These are phyloP conservation scores for Trichaptum fuscoviolaceum DNA, from an alignment of 768 basidiomycete genomes.

Conservation along the genomic window DNA sequence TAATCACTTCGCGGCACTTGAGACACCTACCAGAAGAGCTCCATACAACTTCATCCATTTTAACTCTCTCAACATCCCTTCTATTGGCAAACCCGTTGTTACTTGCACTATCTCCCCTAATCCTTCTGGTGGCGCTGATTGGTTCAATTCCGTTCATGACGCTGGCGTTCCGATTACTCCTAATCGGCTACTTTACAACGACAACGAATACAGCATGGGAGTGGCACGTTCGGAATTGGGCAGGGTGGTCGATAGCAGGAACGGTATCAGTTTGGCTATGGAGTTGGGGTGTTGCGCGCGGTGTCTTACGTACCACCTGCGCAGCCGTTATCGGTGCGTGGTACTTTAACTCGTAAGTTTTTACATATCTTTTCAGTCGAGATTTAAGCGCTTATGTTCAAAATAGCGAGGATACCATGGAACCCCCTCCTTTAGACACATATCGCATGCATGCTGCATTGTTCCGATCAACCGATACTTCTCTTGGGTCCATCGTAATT, in stretches of 20 bases:
- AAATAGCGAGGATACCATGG: conserved; percentile 24
- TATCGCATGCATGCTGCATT: conserved; percentile 75
- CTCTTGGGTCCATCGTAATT: conserved; percentile 73
- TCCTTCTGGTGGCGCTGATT: conserved; percentile 63
- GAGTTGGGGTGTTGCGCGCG: conserved; percentile 76
- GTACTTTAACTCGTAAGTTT: conserved; percentile 71
- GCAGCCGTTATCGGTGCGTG: conserved; percentile 86
- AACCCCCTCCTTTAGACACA: conserved; percentile 48
- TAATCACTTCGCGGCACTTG: conserved; percentile 68
- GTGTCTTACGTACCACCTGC: conserved; percentile 67
- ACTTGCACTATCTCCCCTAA: conserved; percentile 65
- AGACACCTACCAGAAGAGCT: conserved; percentile 66
- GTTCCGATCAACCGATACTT: conserved; percentile 73
- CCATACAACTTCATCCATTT: conserved; percentile 55
- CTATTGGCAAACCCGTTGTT: conserved; percentile 71
- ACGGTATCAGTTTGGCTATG: conserved; percentile 57
- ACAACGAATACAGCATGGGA: conserved; percentile 38
- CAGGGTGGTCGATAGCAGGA: conserved; percentile 65
- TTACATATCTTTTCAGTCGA: neutral
- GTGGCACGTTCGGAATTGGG: conserved; percentile 60
- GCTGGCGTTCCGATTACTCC: conserved; percentile 68
- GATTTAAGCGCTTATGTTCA: neutral
- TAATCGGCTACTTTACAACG: conserved; percentile 54
- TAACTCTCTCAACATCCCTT: conserved; percentile 60
- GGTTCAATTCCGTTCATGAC: conserved; percentile 76